A percentile compares a stretch with the other conserved stretches of the same genome.
These are phyloP conservation scores for Epichloe uncinata DNA, from an alignment of 2,329 filamentous ascomycete genomes.

Conservation along the genomic window DNA sequence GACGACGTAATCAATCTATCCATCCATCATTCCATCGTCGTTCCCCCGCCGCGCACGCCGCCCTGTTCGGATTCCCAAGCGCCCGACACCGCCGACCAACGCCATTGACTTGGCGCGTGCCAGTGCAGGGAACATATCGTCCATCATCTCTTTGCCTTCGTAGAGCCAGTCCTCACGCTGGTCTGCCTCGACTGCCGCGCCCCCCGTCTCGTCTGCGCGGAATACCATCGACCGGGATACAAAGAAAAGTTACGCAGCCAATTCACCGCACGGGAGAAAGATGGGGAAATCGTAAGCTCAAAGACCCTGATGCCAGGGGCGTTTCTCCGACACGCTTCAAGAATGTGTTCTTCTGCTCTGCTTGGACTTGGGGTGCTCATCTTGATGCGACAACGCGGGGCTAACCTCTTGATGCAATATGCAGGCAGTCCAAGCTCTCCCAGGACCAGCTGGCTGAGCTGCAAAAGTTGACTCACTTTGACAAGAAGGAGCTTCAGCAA, in stretches of 20 bases:
- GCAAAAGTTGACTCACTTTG: slow-evolving; percentile 94
- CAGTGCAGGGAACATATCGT: no score
- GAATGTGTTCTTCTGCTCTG: no score
- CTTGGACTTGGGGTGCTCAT: background rate
- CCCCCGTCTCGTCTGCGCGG: background rate
- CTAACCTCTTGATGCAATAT: slow-evolving; percentile 10
- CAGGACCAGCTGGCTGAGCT: slow-evolving; percentile 91
- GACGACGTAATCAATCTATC: background rate
- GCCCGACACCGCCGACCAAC: background rate
- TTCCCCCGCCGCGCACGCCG: background rate
- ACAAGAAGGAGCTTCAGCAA: slow-evolving; percentile 99
- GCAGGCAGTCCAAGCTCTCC: slow-evolving; percentile 94
- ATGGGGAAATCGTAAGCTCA: slow-evolving; percentile 8
- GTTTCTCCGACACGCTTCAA: background rate
- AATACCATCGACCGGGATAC: background rate
- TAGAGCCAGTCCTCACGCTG: no score
- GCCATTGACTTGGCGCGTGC: no score
- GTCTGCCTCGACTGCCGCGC: no score
- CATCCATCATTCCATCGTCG: background rate
- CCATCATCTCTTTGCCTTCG: background rate
- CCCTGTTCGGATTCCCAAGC: background rate
- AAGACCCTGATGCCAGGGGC: background rate
- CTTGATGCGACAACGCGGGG: slow-evolving; percentile 4
- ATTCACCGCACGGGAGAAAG: background rate
- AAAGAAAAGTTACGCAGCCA: background rate